These are phyloP conservation scores for Pleurotus djamor DNA, from an alignment of 768 basidiomycete genomes.

Conservation along the genomic window DNA sequence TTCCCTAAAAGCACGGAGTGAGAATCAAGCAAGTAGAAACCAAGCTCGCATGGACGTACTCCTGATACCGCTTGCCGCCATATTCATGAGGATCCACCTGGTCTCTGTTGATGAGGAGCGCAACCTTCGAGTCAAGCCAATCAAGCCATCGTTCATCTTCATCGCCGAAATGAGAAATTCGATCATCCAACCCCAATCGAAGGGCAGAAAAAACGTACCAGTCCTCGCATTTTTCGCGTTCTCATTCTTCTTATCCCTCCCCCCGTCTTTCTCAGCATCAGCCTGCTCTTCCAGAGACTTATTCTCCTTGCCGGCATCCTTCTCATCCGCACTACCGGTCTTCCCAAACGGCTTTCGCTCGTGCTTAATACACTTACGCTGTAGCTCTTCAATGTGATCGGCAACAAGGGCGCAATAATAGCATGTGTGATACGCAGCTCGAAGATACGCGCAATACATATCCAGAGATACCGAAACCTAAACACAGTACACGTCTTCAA, in stretches of 20 bases:
- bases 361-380: slow-evolving; percentile 93
- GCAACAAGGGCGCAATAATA: slow-evolving; percentile 96
- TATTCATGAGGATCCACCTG: slow-evolving; percentile 85
- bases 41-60: background rate
- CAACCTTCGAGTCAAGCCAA: slow-evolving; percentile 84
- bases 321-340: slow-evolving; percentile 57
- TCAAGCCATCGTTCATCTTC: slow-evolving; percentile 89
- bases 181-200: slow-evolving; percentile 1
- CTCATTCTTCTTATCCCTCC: slow-evolving; percentile 29
- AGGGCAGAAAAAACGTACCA: slow-evolving; percentile 43
- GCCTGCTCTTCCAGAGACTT: slow-evolving; percentile 38
- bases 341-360: slow-evolving; percentile 74
- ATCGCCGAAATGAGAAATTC: slow-evolving; percentile 6
- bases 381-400: slow-evolving; percentile 93
- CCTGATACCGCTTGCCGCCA: slow-evolving; percentile 73
- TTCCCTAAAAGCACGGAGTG: slow-evolving; percentile 53
- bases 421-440: slow-evolving; percentile 91
- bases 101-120: slow-evolving; percentile 73
- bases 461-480: slow-evolving; percentile 85
- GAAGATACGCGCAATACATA: slow-evolving; percentile 90
- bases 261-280: slow-evolving; percentile 34
- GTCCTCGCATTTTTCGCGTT: slow-evolving; percentile 38
- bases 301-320: slow-evolving; percentile 53
- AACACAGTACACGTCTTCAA: slow-evolving; percentile 16
- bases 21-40: background rate